phyloP scores from a whole-genome alignment of 106 monocot species.

The Dendrobium officinale region DNA sequence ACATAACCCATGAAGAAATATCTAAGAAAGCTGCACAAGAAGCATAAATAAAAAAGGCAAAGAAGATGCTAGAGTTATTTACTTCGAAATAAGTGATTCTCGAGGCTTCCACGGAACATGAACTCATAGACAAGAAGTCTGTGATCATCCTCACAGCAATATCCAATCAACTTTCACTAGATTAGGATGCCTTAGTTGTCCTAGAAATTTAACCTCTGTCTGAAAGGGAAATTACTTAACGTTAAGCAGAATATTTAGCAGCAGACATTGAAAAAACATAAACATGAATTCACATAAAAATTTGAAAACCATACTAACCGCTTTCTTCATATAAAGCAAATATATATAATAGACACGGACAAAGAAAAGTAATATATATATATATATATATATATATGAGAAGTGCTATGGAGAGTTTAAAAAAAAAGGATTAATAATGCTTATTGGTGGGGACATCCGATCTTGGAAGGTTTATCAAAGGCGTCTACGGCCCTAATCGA shows the following conservation, averaged over 20 bases:
- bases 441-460: no score
- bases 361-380: no score
- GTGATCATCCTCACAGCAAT: conserved; percentile 92
- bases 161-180: conserved; percentile 90
- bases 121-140: conserved; percentile 92
- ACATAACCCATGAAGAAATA: neutral
- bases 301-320: neutral
- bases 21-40: neutral
- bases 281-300: neutral
- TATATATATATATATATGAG: no score
- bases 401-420: no score
- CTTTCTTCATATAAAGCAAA: neutral
- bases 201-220: conserved; percentile 92
- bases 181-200: conserved; percentile 89
- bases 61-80: conserved; percentile 20
- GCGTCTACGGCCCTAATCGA: no score
- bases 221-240: conserved; percentile 22
- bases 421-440: no score
- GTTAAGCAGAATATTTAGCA: neutral
- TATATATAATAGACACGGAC: neutral
- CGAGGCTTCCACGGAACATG: conserved; percentile 86
- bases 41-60: conserved; percentile 1
- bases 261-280: neutral
- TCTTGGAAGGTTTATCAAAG: no score
- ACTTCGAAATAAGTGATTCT: conserved; percentile 93